phyloP scores from a whole-genome alignment of 2,329 filamentous ascomycete genomes.

The Parastagonospora avenae region DNA sequence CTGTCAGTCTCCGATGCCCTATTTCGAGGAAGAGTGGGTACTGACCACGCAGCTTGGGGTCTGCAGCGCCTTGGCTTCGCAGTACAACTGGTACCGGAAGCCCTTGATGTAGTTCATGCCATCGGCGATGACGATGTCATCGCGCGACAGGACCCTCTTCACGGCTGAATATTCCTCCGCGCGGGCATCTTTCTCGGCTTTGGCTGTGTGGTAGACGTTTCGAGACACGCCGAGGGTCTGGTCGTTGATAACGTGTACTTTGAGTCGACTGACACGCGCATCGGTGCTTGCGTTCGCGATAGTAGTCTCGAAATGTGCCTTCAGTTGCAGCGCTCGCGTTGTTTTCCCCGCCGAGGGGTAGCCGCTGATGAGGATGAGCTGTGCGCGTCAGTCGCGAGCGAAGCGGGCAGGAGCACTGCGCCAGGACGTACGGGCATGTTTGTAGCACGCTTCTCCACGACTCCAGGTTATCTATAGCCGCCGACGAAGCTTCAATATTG shows the following conservation, averaged over 20 bases:
- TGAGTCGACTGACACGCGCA: conserved; percentile 58
- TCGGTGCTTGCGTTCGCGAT: conserved; percentile 54
- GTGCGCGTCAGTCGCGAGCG: conserved; percentile 22
- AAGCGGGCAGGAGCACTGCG: neutral
- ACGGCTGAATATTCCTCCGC: conserved; percentile 77
- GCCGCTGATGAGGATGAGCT: conserved; percentile 66
- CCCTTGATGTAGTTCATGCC: conserved; percentile 89
- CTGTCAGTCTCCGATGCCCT: conserved; percentile 33
- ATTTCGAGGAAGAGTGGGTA: conserved; percentile 1
- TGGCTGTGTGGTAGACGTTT: conserved; percentile 75
- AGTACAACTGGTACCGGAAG: conserved; percentile 84
- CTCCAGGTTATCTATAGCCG: conserved; percentile 6
- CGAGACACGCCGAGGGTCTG: conserved; percentile 72
- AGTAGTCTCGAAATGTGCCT: conserved; percentile 65
- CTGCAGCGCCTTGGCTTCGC: conserved; percentile 78
- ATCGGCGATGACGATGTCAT: conserved; percentile 80
- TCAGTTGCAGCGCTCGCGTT: conserved; percentile 66
- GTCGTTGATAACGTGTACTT: conserved; percentile 76
- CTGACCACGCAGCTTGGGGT: conserved; percentile 76
- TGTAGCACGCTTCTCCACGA: neutral
- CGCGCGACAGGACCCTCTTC: conserved; percentile 73
- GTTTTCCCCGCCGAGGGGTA: conserved; percentile 69
- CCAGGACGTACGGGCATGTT: conserved; percentile 34
- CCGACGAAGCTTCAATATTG: neutral
- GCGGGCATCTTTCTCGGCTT: conserved; percentile 81